Evolutionary conservation across 805 yeast genomes (phyloP), one percentile per base, ranked within the genome.

Genomic region (Kazachstania psychrophila): DNA sequence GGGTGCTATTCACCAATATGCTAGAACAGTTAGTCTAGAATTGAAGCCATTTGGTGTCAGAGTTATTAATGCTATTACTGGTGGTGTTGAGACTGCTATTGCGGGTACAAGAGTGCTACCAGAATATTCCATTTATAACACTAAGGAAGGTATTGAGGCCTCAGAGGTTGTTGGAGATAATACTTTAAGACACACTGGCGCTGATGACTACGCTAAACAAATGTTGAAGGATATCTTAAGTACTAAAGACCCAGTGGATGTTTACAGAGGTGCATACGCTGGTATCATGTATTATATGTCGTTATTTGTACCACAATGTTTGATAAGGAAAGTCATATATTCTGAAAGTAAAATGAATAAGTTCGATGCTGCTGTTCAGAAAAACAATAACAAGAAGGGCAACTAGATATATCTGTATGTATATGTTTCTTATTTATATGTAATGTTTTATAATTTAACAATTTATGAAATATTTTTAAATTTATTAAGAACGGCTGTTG

Each of bases 1-100:
- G 49, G 83, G 87, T 5, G 87, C 88, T 0, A 73, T 82, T 39
- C 84, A 79, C 45, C 79, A 72, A 47, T 82, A 75, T 50, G 80
- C 84, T 0, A 69, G 72, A 28, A 68, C 68, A 3, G 60, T 83
- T 37, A 70, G 77, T 34, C 51, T 76, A 17, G 94, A 82, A 55
- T 53, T 83, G 69, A 72, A 72, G 51, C 80, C 84, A 2, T 77
- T 79, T 47, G 80, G 70, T 10, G 88, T 83, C 6, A 65, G 73
- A 34, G 89, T 82, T 0, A 62, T 79, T 39, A 78, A 79, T 46
- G 64, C 78, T 11, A 59, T 79, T 28, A 82, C 89, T 11, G 94
- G 92, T 18, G 89, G 81, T 19, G 92, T 82, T 19, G 60, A 62
- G 17, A 79, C 92, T 0, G 67, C 74, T 38, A 79, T 82, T 47